Evolutionary conservation across 2,329 filamentous ascomycete species (phyloP).

Genomic region (Westerdykella aurantiaca): DNA sequence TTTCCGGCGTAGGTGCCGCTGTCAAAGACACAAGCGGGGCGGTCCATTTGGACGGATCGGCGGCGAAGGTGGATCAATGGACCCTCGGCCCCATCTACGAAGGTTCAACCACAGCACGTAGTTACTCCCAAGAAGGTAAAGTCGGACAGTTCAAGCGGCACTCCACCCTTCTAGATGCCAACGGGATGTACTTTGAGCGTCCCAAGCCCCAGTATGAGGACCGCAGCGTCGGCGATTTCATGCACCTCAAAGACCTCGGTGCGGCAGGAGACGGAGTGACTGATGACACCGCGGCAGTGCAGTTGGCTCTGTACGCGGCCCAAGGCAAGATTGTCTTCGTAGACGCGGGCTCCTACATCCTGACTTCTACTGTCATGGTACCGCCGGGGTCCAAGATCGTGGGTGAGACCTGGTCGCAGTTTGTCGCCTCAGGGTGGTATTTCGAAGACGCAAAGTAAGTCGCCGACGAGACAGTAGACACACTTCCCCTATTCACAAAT

Average conservation of each 20-base stretch:
- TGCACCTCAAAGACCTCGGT: conserved; percentile 42
- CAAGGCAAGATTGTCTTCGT: conserved; percentile 52
- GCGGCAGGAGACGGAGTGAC: conserved; percentile 78
- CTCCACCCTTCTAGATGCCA: conserved; percentile 38
- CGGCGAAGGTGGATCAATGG: conserved; percentile 30
- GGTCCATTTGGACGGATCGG: conserved; percentile 20
- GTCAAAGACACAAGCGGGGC: conserved; percentile 20
- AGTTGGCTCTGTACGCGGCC: conserved; percentile 62
- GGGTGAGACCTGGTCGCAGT: conserved; percentile 80
- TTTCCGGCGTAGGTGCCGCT: conserved; percentile 44
- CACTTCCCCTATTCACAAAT: conserved; percentile 41
- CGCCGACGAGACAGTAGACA: conserved; percentile 9
- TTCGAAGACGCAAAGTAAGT: no score
- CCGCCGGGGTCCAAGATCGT: conserved; percentile 71
- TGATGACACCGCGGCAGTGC: conserved; percentile 77
- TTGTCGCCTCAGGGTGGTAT: conserved; percentile 66
- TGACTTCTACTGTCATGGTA: conserved; percentile 50
- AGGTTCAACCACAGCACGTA: conserved; percentile 3
- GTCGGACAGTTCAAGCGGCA: conserved; percentile 33
- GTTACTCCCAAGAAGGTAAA: no score
- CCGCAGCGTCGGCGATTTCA: conserved; percentile 57
- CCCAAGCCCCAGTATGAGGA: conserved; percentile 46
- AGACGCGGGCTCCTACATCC: conserved; percentile 53
- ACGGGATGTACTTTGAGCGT: conserved; percentile 46
- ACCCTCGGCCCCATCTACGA: conserved; percentile 9